A percentile compares a stretch with the other conserved stretches of the same genome.
Conservation (phyloP, 805 yeast genomes). For the Nakazawaea laoshanensis region DNA sequence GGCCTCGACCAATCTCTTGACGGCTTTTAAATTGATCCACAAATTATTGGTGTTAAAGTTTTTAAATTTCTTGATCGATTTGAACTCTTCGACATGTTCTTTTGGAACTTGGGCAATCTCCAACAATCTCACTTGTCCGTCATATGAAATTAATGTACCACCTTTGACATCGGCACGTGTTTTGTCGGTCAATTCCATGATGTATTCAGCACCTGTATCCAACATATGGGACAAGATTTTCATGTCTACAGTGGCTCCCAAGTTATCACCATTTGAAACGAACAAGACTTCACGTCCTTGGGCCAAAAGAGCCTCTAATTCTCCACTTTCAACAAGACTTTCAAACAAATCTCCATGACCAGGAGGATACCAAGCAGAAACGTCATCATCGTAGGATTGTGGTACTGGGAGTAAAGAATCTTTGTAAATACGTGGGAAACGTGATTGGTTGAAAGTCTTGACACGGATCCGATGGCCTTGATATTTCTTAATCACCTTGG, state of each 20-base stretch:
- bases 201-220: conserved; percentile 84
- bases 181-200: conserved; percentile 98
- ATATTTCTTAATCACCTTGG: conserved; percentile 90
- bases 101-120: conserved; percentile 99
- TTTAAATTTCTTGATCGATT: conserved; percentile 94
- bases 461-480: conserved; percentile 94
- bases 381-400: conserved; percentile 55
- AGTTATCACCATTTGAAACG: conserved; percentile 96
- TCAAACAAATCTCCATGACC: conserved; percentile 99
- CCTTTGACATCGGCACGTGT: conserved; percentile 99
- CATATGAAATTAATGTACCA: conserved; percentile 95
- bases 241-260: conserved; percentile 96
- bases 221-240: conserved; percentile 88
- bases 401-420: conserved; percentile 97
- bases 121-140: conserved; percentile 86
- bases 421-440: conserved; percentile 90
- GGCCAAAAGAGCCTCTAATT: conserved; percentile 78
- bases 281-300: conserved; percentile 93
- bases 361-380: conserved; percentile 98
- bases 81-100: conserved; percentile 96
- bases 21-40: conserved; percentile 94
- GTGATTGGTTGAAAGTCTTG: conserved; percentile 95
- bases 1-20: conserved; percentile 83
- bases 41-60: conserved; percentile 97
- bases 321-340: conserved; percentile 81